Evolutionary conservation across 23 red algal species (phyloP).

Genomic region (Pyropia yezoensis): DNA sequence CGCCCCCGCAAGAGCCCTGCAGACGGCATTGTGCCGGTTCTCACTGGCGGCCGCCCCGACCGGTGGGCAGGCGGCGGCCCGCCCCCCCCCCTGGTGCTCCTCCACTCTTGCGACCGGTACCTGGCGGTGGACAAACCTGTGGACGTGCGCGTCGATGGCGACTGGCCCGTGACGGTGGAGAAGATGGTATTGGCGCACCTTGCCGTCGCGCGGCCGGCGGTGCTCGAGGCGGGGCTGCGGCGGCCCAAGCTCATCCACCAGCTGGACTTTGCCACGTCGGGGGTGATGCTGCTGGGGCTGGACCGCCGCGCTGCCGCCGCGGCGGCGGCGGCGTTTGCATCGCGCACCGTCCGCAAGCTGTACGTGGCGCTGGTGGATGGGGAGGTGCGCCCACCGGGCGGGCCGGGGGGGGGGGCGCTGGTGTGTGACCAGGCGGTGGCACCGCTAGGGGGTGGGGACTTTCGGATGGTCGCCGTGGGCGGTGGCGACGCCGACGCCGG

Average conservation of each 20-base stretch:
- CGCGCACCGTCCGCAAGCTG: conserved; percentile 41
- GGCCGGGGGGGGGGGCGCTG: neutral
- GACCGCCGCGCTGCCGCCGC: conserved; percentile 33
- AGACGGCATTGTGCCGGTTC: too few relatives aligned
- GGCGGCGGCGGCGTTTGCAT: conserved; percentile 44
- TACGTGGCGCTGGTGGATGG: conserved; percentile 90
- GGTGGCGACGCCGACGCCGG: neutral
- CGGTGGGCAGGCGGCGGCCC: neutral
- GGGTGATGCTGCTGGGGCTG: conserved; percentile 66
- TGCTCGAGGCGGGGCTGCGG: neutral
- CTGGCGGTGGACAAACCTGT: conserved; percentile 75
- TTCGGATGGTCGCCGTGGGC: conserved; percentile 7
- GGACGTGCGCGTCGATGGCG: conserved; percentile 88
- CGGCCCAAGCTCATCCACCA: conserved; percentile 53
- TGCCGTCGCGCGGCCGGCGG: neutral
- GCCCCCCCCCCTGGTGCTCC: conserved; percentile 22
- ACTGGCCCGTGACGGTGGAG: conserved; percentile 54
- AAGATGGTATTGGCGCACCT: conserved; percentile 34
- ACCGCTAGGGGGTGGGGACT: neutral
- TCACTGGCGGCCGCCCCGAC: too few relatives aligned
- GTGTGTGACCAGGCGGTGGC: conserved; percentile 8
- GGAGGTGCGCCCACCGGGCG: neutral
- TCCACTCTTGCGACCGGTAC: conserved; percentile 50
- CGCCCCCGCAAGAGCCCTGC: too few relatives aligned
- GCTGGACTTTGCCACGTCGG: conserved; percentile 96